A percentile compares a stretch with the other conserved stretches of the same genome.
Conservation (phyloP, 164 flowering plant species). For the Litsea cubeba region DNA sequence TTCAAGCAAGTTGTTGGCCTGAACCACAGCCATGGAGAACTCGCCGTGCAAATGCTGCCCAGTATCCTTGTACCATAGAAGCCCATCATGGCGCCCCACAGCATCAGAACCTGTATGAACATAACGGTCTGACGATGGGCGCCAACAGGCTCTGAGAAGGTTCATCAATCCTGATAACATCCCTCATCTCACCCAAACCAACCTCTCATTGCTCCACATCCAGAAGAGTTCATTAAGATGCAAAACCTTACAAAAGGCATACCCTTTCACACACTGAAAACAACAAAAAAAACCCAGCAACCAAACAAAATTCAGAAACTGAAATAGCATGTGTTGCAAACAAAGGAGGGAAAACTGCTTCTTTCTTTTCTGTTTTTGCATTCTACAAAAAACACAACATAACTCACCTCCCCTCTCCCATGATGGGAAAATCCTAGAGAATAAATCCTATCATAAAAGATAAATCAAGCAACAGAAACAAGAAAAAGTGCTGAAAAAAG, state of each 20-base stretch:
- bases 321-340: background rate
- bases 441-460: background rate
- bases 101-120: conserved; percentile 41
- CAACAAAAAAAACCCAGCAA: background rate
- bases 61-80: conserved; percentile 70
- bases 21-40: conserved; percentile 80
- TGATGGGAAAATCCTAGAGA: background rate
- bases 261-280: background rate
- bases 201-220: conserved; percentile 44
- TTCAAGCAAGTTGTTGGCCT: conserved; percentile 73
- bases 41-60: conserved; percentile 73
- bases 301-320: background rate
- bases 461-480: background rate
- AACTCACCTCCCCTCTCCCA: background rate
- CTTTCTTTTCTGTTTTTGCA: background rate
- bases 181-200: conserved; percentile 67
- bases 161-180: conserved; percentile 65
- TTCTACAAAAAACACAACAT: background rate
- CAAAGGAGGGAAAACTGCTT: background rate
- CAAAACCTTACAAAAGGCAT: background rate
- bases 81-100: conserved; percentile 63
- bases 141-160: conserved; percentile 56
- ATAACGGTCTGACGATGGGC: conserved; percentile 46
- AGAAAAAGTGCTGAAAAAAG: background rate
- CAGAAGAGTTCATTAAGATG: conserved; percentile 13